Evolutionary conservation across 805 yeast genomes (phyloP).

Genomic region (Jamesozyma lodderae): DNA sequence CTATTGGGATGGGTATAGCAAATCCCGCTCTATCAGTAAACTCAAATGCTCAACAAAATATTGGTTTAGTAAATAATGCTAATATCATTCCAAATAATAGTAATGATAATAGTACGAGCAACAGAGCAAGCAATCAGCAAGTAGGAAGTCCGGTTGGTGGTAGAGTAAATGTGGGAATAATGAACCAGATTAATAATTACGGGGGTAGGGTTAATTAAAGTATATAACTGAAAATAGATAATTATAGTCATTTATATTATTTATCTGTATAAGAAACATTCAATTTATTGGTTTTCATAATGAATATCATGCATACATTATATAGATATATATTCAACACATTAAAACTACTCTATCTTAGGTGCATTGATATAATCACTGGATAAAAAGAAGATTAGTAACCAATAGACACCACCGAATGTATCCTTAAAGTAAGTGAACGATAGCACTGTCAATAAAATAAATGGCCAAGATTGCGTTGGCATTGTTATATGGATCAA

Average conservation of each 20-base stretch:
- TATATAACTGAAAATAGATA: not conserved
- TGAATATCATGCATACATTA: no score
- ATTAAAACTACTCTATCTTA: no score
- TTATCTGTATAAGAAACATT: not conserved
- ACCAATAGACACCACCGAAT: conserved; percentile 13
- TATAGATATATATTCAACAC: not conserved
- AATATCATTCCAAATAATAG: conserved; percentile 1
- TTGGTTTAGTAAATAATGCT: no score
- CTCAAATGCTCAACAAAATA: no score
- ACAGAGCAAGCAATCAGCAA: conserved; percentile 1
- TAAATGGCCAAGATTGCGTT: conserved; percentile 11
- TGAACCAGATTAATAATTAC: conserved; percentile 14
- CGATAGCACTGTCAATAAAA: conserved; percentile 10
- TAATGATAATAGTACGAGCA: not conserved
- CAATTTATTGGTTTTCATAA: not conserved
- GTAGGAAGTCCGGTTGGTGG: conserved; percentile 16
- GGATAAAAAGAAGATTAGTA: conserved; percentile 5
- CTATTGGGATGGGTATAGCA: not conserved
- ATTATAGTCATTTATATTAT: not conserved
- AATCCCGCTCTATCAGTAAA: no score
- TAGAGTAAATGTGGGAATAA: conserved; percentile 18
- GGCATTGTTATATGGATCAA: conserved; percentile 7
- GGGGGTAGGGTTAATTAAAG: conserved; percentile 16
- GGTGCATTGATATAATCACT: conserved; percentile 1
- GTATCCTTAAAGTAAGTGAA: conserved; percentile 5